These are phyloP conservation scores for Fusarium sp. DNA, from an alignment of 2,329 filamentous ascomycete genomes.

Conservation along the genomic window DNA sequence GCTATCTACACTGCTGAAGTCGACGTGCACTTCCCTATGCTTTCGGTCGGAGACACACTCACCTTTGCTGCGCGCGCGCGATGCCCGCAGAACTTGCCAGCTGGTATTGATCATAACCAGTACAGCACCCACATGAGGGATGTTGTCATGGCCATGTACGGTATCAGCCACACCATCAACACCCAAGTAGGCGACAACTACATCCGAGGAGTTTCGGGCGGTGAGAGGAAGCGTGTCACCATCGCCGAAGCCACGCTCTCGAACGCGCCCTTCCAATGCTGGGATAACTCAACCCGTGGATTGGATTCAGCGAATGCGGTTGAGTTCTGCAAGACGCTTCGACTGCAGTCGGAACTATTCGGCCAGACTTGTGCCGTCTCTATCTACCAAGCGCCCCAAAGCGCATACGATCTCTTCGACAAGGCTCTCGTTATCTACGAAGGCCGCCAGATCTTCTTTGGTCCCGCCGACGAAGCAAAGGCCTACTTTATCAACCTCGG, in stretches of 20 bases:
- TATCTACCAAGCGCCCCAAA: slow-evolving; percentile 74
- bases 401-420: slow-evolving; percentile 73
- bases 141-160: slow-evolving; percentile 73
- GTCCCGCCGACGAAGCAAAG: slow-evolving; percentile 67
- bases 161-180: slow-evolving; percentile 78
- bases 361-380: slow-evolving; percentile 47
- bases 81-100: slow-evolving; percentile 71
- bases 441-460: slow-evolving; percentile 76
- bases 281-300: slow-evolving; percentile 52
- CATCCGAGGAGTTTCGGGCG: slow-evolving; percentile 79
- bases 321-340: slow-evolving; percentile 48
- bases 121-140: slow-evolving; percentile 72
- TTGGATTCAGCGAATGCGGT: slow-evolving; percentile 50
- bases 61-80: slow-evolving; percentile 72
- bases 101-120: slow-evolving; percentile 63
- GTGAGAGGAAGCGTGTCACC: slow-evolving; percentile 81
- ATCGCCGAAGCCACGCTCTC: slow-evolving; percentile 78
- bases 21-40: slow-evolving; percentile 59
- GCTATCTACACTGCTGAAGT: slow-evolving; percentile 44
- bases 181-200: slow-evolving; percentile 79
- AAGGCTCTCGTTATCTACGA: slow-evolving; percentile 77
- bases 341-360: slow-evolving; percentile 47
- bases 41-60: slow-evolving; percentile 74
- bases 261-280: slow-evolving; percentile 58
- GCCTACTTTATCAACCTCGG: slow-evolving; percentile 73